Base-by-base conservation (phyloP, 2,329 filamentous ascomycete species). In the Fusarium nurragi region DNA sequence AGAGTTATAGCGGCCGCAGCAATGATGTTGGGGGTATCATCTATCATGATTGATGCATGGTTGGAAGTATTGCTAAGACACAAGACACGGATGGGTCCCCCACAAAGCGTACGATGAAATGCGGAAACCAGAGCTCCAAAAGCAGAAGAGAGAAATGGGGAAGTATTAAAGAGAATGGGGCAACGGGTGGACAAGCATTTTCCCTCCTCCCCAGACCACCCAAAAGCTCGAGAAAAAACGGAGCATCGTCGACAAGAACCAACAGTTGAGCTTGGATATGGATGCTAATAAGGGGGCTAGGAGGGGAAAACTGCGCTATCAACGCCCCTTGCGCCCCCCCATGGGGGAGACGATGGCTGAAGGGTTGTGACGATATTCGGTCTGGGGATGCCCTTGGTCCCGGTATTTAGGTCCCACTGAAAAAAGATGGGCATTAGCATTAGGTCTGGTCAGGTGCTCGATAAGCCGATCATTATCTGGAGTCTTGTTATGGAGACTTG, bases 21-120 rank as follows among this genome's bases (percentile, higher is more conserved):
- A 62, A 70, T 69, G 56, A 68, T 67, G 34, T 65, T 60, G 47
- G 64, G 64, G 64, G 54, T 67, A 37, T 67, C 60, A 67, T 67
- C 40, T 60, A 44, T 65, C 64, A 67, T 67, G 64, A 64, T 67
- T 66, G 63, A 67, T 67, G 64, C 64, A 67, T 67, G 26, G 44
- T 63, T 49, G 26, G 41, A 46, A 30, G 45, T 43, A 32, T 60
- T 25, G 11, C 37, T 19, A 36, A 34, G 32, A 43, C 14, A 32
- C 30, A 41, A 7, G 50, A 34, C 38, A 37, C 23, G 38, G 16
- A 41, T 30, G 30, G 25, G 22, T 36, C 43, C 46, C 58, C 54
- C 39, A 10, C 41, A 38, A 46, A 38, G 47, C 38, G 53, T 47
- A 49, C 38, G 36, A 37, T 46, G 40, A 48, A 14, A 45, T 58